phyloP scores from a whole-genome alignment of 1,284 basidiomycete genomes.

The Clitocybe nebularis region DNA sequence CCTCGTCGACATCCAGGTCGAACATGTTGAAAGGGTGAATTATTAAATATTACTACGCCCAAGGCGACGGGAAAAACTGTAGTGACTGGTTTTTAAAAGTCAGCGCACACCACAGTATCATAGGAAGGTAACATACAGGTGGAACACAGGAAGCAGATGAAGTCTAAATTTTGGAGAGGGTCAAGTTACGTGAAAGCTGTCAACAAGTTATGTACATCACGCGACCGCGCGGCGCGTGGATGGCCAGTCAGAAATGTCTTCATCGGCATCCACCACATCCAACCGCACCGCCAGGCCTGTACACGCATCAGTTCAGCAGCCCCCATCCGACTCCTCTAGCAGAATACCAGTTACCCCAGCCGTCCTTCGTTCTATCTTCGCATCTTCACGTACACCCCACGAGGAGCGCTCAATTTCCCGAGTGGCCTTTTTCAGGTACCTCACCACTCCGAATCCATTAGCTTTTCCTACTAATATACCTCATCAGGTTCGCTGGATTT shows the following conservation, averaged over 20 bases:
- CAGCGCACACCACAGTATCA: too few species aligned
- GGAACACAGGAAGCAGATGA: too few species aligned
- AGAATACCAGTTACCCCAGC: slow-evolving; percentile 79
- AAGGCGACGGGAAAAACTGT: too few species aligned
- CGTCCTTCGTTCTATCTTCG: slow-evolving; percentile 74
- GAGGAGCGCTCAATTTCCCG: slow-evolving; percentile 80
- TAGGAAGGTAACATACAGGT: too few species aligned
- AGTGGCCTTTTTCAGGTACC: slow-evolving; percentile 76
- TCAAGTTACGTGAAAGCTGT: too few species aligned
- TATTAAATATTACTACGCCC: too few species aligned
- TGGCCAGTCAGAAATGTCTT: slow-evolving; percentile 30
- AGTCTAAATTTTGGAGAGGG: too few species aligned
- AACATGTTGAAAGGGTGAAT: slow-evolving; percentile 16
- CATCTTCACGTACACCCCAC: slow-evolving; percentile 71
- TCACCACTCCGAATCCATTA: slow-evolving; percentile 4
- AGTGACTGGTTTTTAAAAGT: too few species aligned
- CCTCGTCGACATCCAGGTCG: slow-evolving; percentile 21
- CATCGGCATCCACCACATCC: slow-evolving; percentile 38
- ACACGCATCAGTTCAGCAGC: slow-evolving; percentile 26
- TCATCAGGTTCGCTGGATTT: slow-evolving; percentile 69
- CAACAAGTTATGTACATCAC: slow-evolving; percentile 13
- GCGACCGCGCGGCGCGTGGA: slow-evolving; percentile 19
- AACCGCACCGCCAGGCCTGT: slow-evolving; percentile 32
- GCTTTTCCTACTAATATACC: slow-evolving; percentile 6
- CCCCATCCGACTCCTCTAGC: slow-evolving; percentile 35